Conservation (phyloP, 2,329 filamentous ascomycete species). For the Ceratocystis papillata region DNA sequence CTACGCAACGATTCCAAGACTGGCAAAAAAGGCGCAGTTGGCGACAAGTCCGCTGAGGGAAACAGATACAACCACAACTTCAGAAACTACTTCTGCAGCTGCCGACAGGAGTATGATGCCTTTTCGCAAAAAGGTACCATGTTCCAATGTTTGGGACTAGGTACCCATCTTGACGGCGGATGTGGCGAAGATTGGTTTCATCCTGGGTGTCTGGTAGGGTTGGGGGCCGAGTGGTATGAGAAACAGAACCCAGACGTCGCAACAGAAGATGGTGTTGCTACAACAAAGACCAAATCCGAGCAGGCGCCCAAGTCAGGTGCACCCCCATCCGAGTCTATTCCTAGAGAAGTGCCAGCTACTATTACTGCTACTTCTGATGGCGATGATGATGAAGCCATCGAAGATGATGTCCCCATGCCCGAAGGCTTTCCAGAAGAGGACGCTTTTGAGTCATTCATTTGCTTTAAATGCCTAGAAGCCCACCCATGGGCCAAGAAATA, state of each 20-base stretch:
- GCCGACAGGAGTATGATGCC: conserved; percentile 76
- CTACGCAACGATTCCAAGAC: conserved; percentile 63
- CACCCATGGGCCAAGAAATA: conserved; percentile 89
- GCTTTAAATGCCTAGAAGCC: conserved; percentile 83
- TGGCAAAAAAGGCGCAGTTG: conserved; percentile 63
- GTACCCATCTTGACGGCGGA: conserved; percentile 66
- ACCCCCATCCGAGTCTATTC: neutral
- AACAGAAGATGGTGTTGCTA: neutral
- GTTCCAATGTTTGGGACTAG: conserved; percentile 90
- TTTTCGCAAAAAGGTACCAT: conserved; percentile 89
- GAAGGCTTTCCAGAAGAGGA: conserved; percentile 82
- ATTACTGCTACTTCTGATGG: conserved; percentile 25
- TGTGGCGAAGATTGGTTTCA: conserved; percentile 99
- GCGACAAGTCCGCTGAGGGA: conserved; percentile 56
- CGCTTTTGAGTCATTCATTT: conserved; percentile 79
- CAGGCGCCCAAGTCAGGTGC: neutral
- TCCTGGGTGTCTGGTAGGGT: conserved; percentile 77
- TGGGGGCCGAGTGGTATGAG: conserved; percentile 63
- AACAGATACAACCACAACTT: conserved; percentile 98
- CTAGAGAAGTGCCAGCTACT: neutral
- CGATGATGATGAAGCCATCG: conserved; percentile 33
- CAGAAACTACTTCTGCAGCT: conserved; percentile 82
- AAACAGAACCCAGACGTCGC: conserved; percentile 28
- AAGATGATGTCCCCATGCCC: conserved; percentile 59
- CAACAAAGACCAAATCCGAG: neutral